Evolutionary conservation across 495 filamentous ascomycete genomes (phyloP).

Genomic region (Pseudomonodictys pantanalensis): DNA sequence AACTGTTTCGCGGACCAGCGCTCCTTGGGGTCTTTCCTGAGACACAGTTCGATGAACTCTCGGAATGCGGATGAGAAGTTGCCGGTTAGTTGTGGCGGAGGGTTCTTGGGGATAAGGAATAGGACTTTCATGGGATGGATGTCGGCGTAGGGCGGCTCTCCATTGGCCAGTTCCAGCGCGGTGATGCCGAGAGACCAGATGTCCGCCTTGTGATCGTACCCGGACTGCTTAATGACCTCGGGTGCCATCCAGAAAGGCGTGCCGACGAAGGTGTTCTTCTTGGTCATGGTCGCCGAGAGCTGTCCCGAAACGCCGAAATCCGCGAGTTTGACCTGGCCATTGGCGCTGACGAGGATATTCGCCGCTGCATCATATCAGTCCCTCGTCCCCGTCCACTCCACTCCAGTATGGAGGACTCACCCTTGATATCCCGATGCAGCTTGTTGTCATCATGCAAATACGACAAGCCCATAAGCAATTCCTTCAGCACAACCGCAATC

Average conservation of each 20-base stretch:
- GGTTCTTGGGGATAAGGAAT: slow-evolving; percentile 94
- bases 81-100: slow-evolving; percentile 76
- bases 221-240: slow-evolving; percentile 96
- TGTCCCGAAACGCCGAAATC: slow-evolving; percentile 98
- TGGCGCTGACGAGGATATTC: slow-evolving; percentile 80
- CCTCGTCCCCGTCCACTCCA: not conserved
- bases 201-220: slow-evolving; percentile 97
- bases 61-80: slow-evolving; percentile 89
- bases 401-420: slow-evolving; percentile 44
- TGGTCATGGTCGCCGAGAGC: slow-evolving; percentile 98
- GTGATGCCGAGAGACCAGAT: slow-evolving; percentile 99
- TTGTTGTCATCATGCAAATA: slow-evolving; percentile 96
- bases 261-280: slow-evolving; percentile 98
- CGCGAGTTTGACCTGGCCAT: slow-evolving; percentile 92
- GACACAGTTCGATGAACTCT: slow-evolving; percentile 84
- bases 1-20: slow-evolving; percentile 84
- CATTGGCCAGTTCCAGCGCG: slow-evolving; percentile 85
- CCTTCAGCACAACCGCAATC: slow-evolving; percentile 88
- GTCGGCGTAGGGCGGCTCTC: slow-evolving; percentile 92
- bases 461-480: slow-evolving; percentile 83
- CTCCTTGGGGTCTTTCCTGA: slow-evolving; percentile 83
- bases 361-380: slow-evolving; percentile 61
- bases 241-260: slow-evolving; percentile 99
- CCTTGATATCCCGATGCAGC: slow-evolving; percentile 95
- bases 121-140: slow-evolving; percentile 99